Conservation (phyloP, 192 early-diverging fungal genomes). For the Gorgonomyces haynaldii region DNA sequence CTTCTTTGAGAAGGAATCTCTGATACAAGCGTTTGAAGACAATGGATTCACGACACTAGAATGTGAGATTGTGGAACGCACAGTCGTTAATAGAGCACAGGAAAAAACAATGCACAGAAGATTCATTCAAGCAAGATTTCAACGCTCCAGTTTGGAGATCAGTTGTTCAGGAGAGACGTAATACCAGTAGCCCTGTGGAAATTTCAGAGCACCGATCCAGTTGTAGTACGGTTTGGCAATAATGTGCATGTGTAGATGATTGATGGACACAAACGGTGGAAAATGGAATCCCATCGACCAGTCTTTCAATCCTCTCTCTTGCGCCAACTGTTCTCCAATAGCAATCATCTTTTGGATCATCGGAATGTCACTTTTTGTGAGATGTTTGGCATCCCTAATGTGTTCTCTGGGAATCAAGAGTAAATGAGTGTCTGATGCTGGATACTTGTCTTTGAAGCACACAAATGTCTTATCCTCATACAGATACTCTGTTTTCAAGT, state of each 20-base stretch:
- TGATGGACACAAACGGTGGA: constrained; percentile 56
- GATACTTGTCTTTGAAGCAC: too few relatives aligned
- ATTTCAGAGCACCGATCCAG: too few relatives aligned
- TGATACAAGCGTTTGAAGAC: constrained; percentile 19
- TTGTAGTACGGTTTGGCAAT: constrained; percentile 40
- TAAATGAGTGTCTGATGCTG: too few relatives aligned
- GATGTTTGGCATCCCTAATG: too few relatives aligned
- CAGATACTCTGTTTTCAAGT: too few relatives aligned
- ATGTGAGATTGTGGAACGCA: constrained; percentile 28
- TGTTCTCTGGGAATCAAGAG: too few relatives aligned
- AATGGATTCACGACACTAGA: constrained; percentile 28
- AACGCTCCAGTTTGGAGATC: not conserved
- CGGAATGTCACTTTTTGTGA: too few relatives aligned
- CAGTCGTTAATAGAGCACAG: constrained; percentile 34
- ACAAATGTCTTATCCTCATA: too few relatives aligned
- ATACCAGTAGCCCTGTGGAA: too few relatives aligned
- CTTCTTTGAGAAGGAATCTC: constrained; percentile 26
- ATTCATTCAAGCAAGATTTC: constrained; percentile 35
- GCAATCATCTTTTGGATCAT: too few relatives aligned
- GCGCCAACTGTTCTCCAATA: too few relatives aligned
- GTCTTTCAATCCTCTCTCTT: too few relatives aligned
- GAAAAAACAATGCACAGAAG: constrained; percentile 34
- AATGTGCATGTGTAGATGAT: constrained; percentile 59
- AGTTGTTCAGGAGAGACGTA: constrained; percentile 10
- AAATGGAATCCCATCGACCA: constrained; percentile 55